Evolutionary conservation across 1,284 basidiomycete species (phyloP).

Genomic region (Heliocybe sulcata): DNA sequence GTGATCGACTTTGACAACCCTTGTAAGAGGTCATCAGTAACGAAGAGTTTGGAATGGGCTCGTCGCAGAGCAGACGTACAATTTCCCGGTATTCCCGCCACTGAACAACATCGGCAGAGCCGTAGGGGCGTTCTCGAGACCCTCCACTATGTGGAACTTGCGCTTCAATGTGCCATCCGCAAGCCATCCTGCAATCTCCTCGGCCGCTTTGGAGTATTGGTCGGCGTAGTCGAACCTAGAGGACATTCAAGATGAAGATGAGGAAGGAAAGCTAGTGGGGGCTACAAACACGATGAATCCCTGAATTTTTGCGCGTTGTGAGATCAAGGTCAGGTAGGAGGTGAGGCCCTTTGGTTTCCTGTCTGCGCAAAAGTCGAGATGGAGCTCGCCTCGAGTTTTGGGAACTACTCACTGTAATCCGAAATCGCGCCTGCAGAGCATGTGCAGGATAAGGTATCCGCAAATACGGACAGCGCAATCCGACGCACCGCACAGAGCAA

Average conservation of each 20-base stretch:
- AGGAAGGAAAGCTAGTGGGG: background rate
- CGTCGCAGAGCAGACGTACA: slow-evolving; percentile 46
- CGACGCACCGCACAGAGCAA: slow-evolving; percentile 63
- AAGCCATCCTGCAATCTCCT: slow-evolving; percentile 48
- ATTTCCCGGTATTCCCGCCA: slow-evolving; percentile 80
- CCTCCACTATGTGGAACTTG: slow-evolving; percentile 74
- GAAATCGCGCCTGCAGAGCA: slow-evolving; percentile 63
- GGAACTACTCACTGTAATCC: slow-evolving; percentile 50
- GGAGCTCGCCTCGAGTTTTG: background rate
- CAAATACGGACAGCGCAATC: slow-evolving; percentile 1
- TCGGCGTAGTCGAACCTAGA: slow-evolving; percentile 61
- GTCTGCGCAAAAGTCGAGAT: slow-evolving; percentile 29
- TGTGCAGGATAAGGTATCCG: background rate
- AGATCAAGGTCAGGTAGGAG: slow-evolving; percentile 61
- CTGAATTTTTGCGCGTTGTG: slow-evolving; percentile 69
- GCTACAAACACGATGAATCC: slow-evolving; percentile 74
- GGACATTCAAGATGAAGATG: background rate
- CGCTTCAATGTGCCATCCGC: slow-evolving; percentile 72
- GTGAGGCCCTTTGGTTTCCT: slow-evolving; percentile 51
- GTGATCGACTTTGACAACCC: slow-evolving; percentile 43
- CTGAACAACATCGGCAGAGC: slow-evolving; percentile 67
- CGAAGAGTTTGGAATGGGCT: too few species aligned
- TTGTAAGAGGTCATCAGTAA: slow-evolving; percentile 13
- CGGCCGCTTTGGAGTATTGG: slow-evolving; percentile 45
- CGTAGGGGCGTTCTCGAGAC: slow-evolving; percentile 64